Base-by-base conservation (phyloP, 176 grass and related monocot genomes). In the Triticum monococcum region DNA sequence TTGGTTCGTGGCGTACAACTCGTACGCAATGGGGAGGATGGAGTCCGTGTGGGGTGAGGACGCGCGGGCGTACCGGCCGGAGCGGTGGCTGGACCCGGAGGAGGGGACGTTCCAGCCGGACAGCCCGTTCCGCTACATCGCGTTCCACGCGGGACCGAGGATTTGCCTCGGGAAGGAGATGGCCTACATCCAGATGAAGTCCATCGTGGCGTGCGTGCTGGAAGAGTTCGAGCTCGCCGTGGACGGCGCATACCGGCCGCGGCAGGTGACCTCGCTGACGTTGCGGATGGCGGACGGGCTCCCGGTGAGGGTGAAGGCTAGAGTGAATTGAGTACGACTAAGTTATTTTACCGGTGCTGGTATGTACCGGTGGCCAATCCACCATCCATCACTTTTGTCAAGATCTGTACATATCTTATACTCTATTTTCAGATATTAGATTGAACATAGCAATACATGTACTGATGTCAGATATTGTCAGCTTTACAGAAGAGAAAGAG, bases 101-200 rank as follows among this genome's bases (percentile, higher is more conserved):
- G 88, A 85, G 4, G 87, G 78, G 46, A 32, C 33, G 81, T 93
- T 97, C 83, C 90, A 38, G 56, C 90, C 89, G 65, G 92, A 90
- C 22, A 95, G 85, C 70, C 91, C 87, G 8, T 97, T 84, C 71
- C 81, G 82, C 28, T 97, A 66, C 71, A 74, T 85, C 46, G 82
- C 71, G 10, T 95, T 97, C 77, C 91, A 97, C 80, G 92, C 83
- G 8, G 92, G 95, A 31, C 92, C 92, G 8, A 89, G 92, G 84
- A 30, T 92, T 46, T 97, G 92, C 24, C 62, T 94, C 12, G 95
- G 92, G 16, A 97, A 94, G 81, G 95, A 97, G 57, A 97, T 92
- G 90, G 90, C 95, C 0, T 94, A 94, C 85, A 91, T 92, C 26
- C 90, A 94, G 84, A 92, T 97, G 95, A 97, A 97, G 74, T 91